phyloP scores from a whole-genome alignment of 1,284 basidiomycete species.

The Hymenochaete sp. region DNA sequence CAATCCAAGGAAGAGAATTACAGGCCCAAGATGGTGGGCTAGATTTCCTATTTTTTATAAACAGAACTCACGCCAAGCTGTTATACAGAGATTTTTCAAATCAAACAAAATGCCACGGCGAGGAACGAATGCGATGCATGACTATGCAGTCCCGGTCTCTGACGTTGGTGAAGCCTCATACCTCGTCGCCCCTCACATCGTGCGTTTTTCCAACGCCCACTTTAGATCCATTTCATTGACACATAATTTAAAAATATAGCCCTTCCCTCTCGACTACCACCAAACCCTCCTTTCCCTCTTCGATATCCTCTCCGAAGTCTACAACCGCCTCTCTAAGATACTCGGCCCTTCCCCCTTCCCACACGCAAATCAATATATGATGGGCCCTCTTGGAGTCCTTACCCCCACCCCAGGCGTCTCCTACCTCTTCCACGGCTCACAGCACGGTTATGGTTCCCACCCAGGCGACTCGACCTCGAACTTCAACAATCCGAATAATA shows the following conservation, averaged over 20 bases:
- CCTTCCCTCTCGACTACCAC: slow-evolving; percentile 79
- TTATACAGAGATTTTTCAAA: slow-evolving; percentile 48
- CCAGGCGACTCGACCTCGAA: too few relatives aligned
- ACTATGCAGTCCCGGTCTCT: slow-evolving; percentile 50
- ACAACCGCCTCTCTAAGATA: slow-evolving; percentile 73
- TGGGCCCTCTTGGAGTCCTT: slow-evolving; percentile 63
- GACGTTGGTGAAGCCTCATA: slow-evolving; percentile 62
- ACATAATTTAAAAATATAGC: slow-evolving; percentile 34
- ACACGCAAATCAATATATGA: slow-evolving; percentile 57
- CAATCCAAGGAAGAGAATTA: slow-evolving; percentile 73
- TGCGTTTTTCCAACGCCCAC: slow-evolving; percentile 28
- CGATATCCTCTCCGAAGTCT: slow-evolving; percentile 79
- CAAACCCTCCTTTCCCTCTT: slow-evolving; percentile 79
- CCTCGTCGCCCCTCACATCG: slow-evolving; percentile 68
- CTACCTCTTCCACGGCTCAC: slow-evolving; percentile 51
- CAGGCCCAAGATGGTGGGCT: slow-evolving; percentile 63
- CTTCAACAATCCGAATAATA: too few relatives aligned
- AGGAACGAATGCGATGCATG: slow-evolving; percentile 43
- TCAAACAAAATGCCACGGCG: slow-evolving; percentile 42
- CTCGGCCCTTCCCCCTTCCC: slow-evolving; percentile 70
- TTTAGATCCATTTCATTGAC: background rate
- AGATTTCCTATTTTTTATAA: slow-evolving; percentile 9
- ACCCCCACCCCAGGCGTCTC: slow-evolving; percentile 74
- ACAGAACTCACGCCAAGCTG: slow-evolving; percentile 15
- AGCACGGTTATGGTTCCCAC: too few relatives aligned